Conservation (phyloP, 192 early-diverging fungal genomes). For the Backusella australiensis region DNA sequence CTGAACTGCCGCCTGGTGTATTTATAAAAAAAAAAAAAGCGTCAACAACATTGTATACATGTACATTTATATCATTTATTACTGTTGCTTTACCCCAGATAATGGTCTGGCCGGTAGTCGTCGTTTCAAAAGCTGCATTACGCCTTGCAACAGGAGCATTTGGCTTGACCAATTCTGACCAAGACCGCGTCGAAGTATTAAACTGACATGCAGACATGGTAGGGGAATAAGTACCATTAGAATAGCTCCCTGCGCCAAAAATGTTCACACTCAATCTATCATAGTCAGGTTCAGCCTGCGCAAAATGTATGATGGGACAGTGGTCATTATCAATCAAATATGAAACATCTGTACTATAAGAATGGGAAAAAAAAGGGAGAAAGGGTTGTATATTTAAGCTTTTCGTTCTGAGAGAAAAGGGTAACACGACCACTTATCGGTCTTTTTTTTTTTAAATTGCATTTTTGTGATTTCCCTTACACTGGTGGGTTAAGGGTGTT, state of each 20-base stretch:
- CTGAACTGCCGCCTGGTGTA: conserved; percentile 1
- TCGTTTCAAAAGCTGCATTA: conserved; percentile 1
- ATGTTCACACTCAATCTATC: conserved; percentile 10
- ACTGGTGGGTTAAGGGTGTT: background rate
- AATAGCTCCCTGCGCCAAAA: conserved; percentile 10
- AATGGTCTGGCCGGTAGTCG: background rate
- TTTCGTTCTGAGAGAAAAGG: background rate
- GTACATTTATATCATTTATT: background rate
- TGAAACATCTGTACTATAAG: background rate
- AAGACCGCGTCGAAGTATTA: background rate
- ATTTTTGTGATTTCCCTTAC: background rate
- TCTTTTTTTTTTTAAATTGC: background rate
- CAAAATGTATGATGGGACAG: conserved; percentile 8
- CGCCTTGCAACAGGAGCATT: conserved; percentile 1
- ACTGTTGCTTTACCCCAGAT: conserved; percentile 9
- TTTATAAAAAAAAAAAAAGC: background rate
- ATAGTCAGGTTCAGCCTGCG: background rate
- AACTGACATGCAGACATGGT: background rate
- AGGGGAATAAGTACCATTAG: background rate
- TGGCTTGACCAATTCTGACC: background rate
- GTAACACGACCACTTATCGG: background rate
- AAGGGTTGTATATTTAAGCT: background rate
- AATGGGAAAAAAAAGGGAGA: background rate
- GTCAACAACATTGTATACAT: background rate
- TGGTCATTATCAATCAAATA: background rate